Evolutionary conservation across 1,284 basidiomycete species (phyloP).

Genomic region (Somion occarium): DNA sequence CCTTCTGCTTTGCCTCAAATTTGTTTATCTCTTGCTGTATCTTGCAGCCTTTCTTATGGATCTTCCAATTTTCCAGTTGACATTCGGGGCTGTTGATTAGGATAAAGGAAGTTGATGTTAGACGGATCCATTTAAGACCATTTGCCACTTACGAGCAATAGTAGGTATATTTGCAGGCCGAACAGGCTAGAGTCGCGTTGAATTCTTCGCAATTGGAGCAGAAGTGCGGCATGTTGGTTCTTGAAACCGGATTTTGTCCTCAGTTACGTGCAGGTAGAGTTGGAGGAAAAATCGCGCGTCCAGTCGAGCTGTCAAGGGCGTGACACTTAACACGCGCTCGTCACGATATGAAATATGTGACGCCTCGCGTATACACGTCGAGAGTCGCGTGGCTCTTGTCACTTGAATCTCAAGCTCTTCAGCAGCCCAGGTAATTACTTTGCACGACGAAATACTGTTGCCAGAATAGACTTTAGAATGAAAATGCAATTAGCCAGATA

Average conservation of each 20-base stretch:
- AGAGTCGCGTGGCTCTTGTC: neutral
- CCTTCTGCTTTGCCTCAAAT: slow-evolving; percentile 20
- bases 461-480: too few relatives aligned
- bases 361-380: neutral
- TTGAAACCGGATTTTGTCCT: neutral
- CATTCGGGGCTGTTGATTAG: slow-evolving; percentile 17
- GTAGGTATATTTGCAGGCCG: slow-evolving; percentile 16
- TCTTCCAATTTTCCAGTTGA: slow-evolving; percentile 28
- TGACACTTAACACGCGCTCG: neutral
- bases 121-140: neutral
- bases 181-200: slow-evolving; percentile 13
- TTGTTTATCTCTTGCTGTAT: slow-evolving; percentile 27
- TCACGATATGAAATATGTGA: neutral
- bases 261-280: neutral
- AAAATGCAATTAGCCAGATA: neutral
- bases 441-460: neutral
- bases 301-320: neutral
- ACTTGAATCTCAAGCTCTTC: neutral
- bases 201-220: neutral
- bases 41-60: slow-evolving; percentile 32
- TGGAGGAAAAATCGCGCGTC: neutral
- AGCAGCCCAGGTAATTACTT: neutral
- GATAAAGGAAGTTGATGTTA: neutral
- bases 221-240: neutral
- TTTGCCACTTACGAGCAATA: slow-evolving; percentile 20